Base-by-base conservation (phyloP, 2,329 filamentous ascomycete genomes). In the Monosporascus sp. region DNA sequence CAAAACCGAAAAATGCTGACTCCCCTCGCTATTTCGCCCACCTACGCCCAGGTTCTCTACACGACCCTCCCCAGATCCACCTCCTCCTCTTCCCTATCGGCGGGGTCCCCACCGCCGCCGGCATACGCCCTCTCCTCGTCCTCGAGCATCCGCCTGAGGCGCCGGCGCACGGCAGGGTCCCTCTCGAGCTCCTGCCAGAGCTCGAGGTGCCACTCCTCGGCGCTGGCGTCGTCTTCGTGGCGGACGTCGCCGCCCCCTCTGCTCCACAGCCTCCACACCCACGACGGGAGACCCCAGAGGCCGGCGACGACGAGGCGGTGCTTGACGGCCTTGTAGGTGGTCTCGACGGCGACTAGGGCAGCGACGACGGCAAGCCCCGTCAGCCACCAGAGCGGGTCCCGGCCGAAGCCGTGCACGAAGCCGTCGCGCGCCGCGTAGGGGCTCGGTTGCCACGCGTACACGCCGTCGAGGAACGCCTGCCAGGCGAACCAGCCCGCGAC, bases 301-400 rank as follows among this genome's bases (percentile, higher is more conserved):
- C 77, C 77, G 1, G 69, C 61, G 1, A 79, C 62, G 20, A 79
- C 68, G 43, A 83, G 56, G 37, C 72, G 72, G 2, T 77, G 73
- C 60, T 77, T 78, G 8, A 71, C 54, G 1, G 73, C 69, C 55
- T 76, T 81, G 55, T 86, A 79, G 2, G 79, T 76, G 7, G 90
- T 69, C 62, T 95, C 89, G 43, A 91, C 75, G 14, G 84, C 68
- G 14, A 86, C 73, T 4, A 88, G 78, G 0, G 82, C 69, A 8
- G 85, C 81, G 26, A 89, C 71, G 45, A 92, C 74, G 2, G 92
- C 43, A 6, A 46, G 14, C 14, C 11, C 71, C 0, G 83, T 83
- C 2, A 80, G 72, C 89, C 89, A 96, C 88, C 91, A 95, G 1
- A 81, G 73, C 0, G 81, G 71, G 56, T 89, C 87, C 22, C 73